Base-by-base conservation (phyloP, 2,329 filamentous ascomycete genomes). In the Lecanicillium sp. region DNA sequence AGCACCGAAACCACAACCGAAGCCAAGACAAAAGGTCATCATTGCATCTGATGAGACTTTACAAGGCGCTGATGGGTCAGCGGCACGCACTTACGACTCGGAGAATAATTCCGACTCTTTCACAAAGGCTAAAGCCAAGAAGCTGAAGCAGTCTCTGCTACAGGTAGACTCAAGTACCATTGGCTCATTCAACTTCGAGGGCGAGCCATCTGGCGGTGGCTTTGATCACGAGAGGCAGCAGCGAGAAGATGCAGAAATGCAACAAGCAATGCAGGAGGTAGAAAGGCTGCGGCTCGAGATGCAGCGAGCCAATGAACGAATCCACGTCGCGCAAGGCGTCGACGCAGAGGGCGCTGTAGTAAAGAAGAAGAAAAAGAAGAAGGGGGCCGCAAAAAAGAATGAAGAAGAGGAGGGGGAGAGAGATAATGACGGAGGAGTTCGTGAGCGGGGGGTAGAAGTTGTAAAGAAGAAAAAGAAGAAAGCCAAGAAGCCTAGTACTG, bases 101-200 rank as follows among this genome's bases (percentile, higher is more conserved):
- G 74, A 78, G 43, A 71, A 69, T 40, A 68, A 65, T 48, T 60
- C 67, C 3, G 65, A 71, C 43, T 63, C 59, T 18, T 49, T 62
- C 16, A 55, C 62, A 28, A 84, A 78, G 53, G 48, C 61, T 4
- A 70, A 67, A 30, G 51, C 55, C 19, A 66, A 62, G 45, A 75
- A 68, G 46, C 55, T 67, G 13, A 86, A 83, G 43, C 72, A 75
- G 38, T 65, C 71, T 5, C 65, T 95, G 1, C 73, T 98, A 2
- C 78, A 89, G 47, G 83, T 96, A 1, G 88, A 95, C 60, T 94
- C 88, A 27, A 90, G 85, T 47, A 83, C 80, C 30, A 76, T 98
- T 3, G 78, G 79, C 2, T 66, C 76, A 3, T 73, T 95, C 31
- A 83, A 75, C 32, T 72, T 95, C 1, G 77, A 82, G 35, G 58